These are phyloP conservation scores for Claviceps pazoutovae DNA, from an alignment of 2,329 filamentous ascomycete genomes.

Conservation along the genomic window DNA sequence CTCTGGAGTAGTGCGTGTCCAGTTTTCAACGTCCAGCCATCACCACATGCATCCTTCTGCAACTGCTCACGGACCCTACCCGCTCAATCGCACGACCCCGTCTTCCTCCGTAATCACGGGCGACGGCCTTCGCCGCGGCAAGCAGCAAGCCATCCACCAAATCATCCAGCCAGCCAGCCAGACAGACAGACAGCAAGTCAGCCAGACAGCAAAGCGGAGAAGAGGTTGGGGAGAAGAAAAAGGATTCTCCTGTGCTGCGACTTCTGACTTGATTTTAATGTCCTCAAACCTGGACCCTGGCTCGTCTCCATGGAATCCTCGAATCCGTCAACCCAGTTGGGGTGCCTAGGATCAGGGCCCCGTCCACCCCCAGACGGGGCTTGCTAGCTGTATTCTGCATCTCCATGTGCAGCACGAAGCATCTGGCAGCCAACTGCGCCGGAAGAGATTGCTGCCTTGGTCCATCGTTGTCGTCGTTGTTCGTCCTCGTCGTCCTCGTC, in stretches of 20 bases:
- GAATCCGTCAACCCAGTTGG: conserved; percentile 3
- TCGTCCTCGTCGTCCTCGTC: background rate
- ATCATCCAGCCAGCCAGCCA: background rate
- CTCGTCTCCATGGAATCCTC: conserved; percentile 5
- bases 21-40: background rate
- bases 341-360: conserved; percentile 1
- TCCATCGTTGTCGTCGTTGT: background rate
- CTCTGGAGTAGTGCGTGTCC: background rate
- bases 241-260: conserved; percentile 2
- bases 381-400: background rate
- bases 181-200: background rate
- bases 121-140: background rate
- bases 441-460: background rate
- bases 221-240: background rate
- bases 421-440: background rate
- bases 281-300: conserved; percentile 6
- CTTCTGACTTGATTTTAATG: conserved; percentile 3
- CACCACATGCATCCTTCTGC: background rate
- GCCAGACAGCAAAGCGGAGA: background rate
- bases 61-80: background rate
- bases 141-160: background rate
- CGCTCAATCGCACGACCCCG: background rate
- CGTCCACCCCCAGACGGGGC: conserved; percentile 2
- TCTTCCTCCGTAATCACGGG: background rate
- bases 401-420: background rate